A percentile compares a stretch with the other conserved stretches of the same genome.
Evolutionary conservation across 805 yeast genomes (phyloP).

Genomic region (Ogataea paradorogensis): DNA sequence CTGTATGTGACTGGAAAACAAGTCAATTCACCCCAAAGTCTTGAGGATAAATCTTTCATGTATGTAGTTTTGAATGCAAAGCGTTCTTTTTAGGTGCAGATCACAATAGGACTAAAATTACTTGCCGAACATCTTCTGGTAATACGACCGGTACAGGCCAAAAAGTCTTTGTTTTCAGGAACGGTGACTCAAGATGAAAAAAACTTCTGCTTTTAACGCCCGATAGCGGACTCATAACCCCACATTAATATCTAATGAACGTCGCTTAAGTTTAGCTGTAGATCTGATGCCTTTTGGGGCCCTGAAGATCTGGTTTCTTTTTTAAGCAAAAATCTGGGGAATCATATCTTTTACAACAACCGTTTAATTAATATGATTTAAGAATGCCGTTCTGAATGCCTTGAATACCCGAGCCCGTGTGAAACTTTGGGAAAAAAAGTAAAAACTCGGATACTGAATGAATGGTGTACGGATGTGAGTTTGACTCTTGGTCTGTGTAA

Average conservation of each 20-base stretch:
- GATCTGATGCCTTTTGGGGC: not conserved
- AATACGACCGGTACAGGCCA: conserved; percentile 6
- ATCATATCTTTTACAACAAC: no score
- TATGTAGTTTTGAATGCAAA: no score
- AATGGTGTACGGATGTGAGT: conserved; percentile 3
- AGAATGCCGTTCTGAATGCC: not conserved
- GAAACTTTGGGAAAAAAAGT: not conserved
- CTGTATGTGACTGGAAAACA: no score
- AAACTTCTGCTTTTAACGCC: not conserved
- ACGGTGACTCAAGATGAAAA: conserved; percentile 1
- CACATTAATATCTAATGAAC: no score
- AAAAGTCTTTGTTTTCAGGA: conserved; percentile 3
- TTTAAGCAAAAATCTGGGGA: conserved; percentile 4
- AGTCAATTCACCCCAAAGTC: no score
- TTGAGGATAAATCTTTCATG: no score
- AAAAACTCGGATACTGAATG: conserved; percentile 1
- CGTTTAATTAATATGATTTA: not conserved
- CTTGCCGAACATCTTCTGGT: not conserved
- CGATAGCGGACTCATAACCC: no score
- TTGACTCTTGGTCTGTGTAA: no score
- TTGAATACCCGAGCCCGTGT: conserved; percentile 4
- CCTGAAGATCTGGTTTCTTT: not conserved
- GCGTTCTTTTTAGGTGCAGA: no score
- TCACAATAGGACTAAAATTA: no score
- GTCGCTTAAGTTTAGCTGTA: no score